Percentiles rank a stretch among this genome's conserved stretches.
Evolutionary conservation across 495 filamentous ascomycete genomes (phyloP).

Genomic region (Aspergillus heteromorphus): DNA sequence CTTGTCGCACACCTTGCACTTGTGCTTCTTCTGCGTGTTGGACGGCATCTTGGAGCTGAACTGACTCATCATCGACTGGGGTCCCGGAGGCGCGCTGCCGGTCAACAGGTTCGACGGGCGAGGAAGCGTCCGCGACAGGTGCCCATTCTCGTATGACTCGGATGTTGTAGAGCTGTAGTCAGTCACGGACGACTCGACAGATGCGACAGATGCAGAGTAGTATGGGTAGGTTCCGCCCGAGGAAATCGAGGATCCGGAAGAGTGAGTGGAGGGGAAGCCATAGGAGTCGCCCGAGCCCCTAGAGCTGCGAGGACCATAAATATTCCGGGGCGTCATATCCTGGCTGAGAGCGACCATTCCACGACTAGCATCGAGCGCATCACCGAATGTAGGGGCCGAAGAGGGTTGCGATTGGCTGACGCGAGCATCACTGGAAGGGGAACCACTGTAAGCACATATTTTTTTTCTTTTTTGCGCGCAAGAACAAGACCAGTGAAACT

Average conservation of each 20-base stretch:
- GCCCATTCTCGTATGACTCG: constrained; percentile 74
- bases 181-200: constrained; percentile 84
- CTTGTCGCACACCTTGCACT: constrained; percentile 99
- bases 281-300: constrained; percentile 83
- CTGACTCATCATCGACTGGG: constrained; percentile 96
- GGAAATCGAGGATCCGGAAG: constrained; percentile 90
- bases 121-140: constrained; percentile 72
- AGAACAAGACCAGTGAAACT: constrained; percentile 43
- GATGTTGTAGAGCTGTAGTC: constrained; percentile 86
- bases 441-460: constrained; percentile 3
- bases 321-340: constrained; percentile 71
- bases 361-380: constrained; percentile 81
- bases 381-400: constrained; percentile 39
- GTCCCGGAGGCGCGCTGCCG: constrained; percentile 66
- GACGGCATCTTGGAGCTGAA: constrained; percentile 97
- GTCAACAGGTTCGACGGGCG: constrained; percentile 67
- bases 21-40: constrained; percentile 98
- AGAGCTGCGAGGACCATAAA: constrained; percentile 66
- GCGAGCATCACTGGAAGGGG: constrained; percentile 49
- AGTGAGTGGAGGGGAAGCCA: constrained; percentile 87
- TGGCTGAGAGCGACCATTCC: constrained; percentile 97
- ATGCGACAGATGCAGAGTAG: constrained; percentile 73
- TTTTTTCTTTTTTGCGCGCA: background rate
- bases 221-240: constrained; percentile 67
- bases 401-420: constrained; percentile 42